Conservation (phyloP, 805 yeast species). For the Wickerhamiella azyma region DNA sequence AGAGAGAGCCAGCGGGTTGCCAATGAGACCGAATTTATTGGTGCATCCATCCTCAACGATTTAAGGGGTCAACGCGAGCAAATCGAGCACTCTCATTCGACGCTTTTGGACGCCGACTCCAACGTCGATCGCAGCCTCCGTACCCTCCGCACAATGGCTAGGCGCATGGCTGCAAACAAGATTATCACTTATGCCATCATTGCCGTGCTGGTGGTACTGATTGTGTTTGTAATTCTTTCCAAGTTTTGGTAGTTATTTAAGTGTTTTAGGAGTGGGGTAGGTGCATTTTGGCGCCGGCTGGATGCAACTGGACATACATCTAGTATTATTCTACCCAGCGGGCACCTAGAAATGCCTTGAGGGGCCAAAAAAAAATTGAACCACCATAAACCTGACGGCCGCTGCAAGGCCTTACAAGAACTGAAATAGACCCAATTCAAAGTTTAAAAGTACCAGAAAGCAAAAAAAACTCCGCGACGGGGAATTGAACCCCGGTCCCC, state of each 20-base stretch:
- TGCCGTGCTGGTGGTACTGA: constrained; percentile 68
- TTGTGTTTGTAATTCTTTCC: constrained; percentile 68
- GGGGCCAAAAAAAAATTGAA: too few relatives aligned
- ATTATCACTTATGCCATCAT: constrained; percentile 84
- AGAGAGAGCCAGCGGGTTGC: constrained; percentile 84
- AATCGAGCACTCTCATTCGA: constrained; percentile 69
- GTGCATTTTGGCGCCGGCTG: too few relatives aligned
- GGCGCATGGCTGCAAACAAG: constrained; percentile 83
- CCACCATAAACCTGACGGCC: too few relatives aligned
- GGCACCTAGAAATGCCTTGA: too few relatives aligned
- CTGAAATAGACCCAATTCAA: too few relatives aligned
- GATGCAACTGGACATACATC: too few relatives aligned
- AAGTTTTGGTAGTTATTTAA: constrained; percentile 44
- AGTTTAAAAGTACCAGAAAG: too few relatives aligned
- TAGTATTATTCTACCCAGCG: too few relatives aligned
- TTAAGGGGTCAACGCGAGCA: constrained; percentile 90
- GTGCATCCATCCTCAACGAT: constrained; percentile 80
- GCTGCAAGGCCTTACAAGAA: too few relatives aligned
- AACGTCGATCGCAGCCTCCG: constrained; percentile 82
- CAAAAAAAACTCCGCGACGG: constrained; percentile 19
- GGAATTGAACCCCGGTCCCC: constrained; percentile 17
- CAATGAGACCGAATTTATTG: constrained; percentile 80
- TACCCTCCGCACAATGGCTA: constrained; percentile 80
- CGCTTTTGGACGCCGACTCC: constrained; percentile 77
- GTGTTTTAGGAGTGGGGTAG: neutral